Evolutionary conservation across 2,329 filamentous ascomycete genomes (phyloP).

Genomic region (Phoma sp.): DNA sequence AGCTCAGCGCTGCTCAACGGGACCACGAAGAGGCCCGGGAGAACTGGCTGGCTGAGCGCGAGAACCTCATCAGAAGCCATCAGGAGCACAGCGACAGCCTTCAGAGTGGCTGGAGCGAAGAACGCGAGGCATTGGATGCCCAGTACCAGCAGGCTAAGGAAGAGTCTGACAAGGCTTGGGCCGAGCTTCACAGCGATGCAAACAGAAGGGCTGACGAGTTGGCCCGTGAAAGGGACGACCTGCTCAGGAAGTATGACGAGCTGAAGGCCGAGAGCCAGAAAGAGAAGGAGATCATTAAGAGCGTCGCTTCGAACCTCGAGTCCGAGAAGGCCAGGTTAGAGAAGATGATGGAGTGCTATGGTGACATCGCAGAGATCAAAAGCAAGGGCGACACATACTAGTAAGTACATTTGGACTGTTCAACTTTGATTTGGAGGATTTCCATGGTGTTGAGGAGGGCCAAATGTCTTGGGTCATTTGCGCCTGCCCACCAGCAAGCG

Average conservation of each 20-base stretch:
- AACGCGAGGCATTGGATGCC: conserved; percentile 52
- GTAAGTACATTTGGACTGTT: conserved; percentile 48
- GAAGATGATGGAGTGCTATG: conserved; percentile 52
- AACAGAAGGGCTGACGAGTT: conserved; percentile 43
- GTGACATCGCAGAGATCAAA: conserved; percentile 51
- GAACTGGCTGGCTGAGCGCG: conserved; percentile 55
- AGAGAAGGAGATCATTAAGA: conserved; percentile 48
- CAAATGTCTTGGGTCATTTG: conserved; percentile 21
- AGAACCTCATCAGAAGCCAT: conserved; percentile 48
- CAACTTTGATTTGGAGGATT: conserved; percentile 22
- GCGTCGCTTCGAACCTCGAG: conserved; percentile 49
- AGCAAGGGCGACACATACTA: conserved; percentile 53
- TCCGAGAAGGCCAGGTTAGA: conserved; percentile 51
- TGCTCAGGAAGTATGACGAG: conserved; percentile 40
- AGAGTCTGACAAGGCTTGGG: conserved; percentile 55
- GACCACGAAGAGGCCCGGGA: conserved; percentile 54
- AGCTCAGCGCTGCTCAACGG: conserved; percentile 47
- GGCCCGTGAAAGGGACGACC: conserved; percentile 45
- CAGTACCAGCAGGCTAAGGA: conserved; percentile 49
- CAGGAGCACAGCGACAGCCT: conserved; percentile 59
- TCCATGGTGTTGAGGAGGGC: conserved; percentile 19
- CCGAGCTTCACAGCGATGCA: conserved; percentile 48
- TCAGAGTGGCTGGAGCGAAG: conserved; percentile 59
- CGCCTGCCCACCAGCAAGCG: conserved; percentile 14
- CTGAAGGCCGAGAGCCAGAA: conserved; percentile 44